Evolutionary conservation across 2,329 filamentous ascomycete genomes (phyloP), one percentile per base, ranked within the genome.

Genomic region (Teratosphaeria zuluensis): DNA sequence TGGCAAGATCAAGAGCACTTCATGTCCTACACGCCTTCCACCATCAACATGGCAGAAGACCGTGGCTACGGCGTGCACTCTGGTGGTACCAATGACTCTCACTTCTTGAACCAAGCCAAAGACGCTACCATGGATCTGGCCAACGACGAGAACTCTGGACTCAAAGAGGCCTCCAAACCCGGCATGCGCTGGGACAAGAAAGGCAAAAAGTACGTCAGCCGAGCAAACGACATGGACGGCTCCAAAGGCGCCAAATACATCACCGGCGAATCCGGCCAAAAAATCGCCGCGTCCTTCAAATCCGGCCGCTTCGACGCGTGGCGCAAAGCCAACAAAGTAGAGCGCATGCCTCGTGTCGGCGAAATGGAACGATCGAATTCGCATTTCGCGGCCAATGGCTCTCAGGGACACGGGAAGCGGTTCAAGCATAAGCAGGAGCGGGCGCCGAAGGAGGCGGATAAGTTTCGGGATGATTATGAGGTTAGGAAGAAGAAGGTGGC

Each of bases 171-270:
- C 2, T 83, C 86, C 53, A 87, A 86, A 66, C 76, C 85, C 54
- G 64, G 64, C 30, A 83, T 96, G 85, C 87, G 94, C 65, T 99
- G 94, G 94, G 94, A 99, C 78, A 92, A 95, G 78, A 95, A 96
- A 75, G 84, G 85, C 69, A 95, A 89, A 76, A 97, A 96, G 76
- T 99, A 97, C 76, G 92, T 99, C 38, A 81, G 89, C 12, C 84
- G 89, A 38, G 85, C 85, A 66, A 97, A 99, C 79, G 94, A 99
- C 76, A 89, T 95, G 66, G 95, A 99, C 76, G 94, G 94, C 46
- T 95, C 84, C 32, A 85, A 85, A 68, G 83, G 83, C 38, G 54
- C 32, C 21, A 87, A 86, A 70, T 70, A 67, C 63, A 86, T 96
- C 77, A 87, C 96, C 58, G 92, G 94, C 68, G 94, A 99, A 77